phyloP scores from a whole-genome alignment of 2,329 filamentous ascomycete genomes.

The Phialemonium atrogriseum region DNA sequence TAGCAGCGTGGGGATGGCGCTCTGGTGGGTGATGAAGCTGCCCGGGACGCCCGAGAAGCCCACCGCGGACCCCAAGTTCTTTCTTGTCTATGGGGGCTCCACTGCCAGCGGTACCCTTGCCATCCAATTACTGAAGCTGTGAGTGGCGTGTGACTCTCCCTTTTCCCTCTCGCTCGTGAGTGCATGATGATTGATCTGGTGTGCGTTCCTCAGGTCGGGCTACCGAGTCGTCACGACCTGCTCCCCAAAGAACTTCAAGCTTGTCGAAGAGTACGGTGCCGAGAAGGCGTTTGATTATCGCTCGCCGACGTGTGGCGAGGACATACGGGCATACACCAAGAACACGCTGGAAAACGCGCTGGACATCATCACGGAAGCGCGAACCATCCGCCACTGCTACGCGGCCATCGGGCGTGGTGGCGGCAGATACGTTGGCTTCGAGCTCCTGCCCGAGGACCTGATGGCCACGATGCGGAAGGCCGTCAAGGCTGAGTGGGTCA shows the following conservation, averaged over 20 bases:
- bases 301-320: conserved; percentile 10
- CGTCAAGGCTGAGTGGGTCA: conserved; percentile 6
- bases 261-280: conserved; percentile 30
- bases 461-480: conserved; percentile 1
- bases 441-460: conserved; percentile 2
- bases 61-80: conserved; percentile 6
- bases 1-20: conserved; percentile 11
- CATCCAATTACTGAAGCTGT: conserved; percentile 18
- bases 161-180: neutral
- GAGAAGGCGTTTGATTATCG: conserved; percentile 30
- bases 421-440: conserved; percentile 14
- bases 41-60: conserved; percentile 10
- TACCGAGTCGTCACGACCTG: conserved; percentile 13
- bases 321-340: conserved; percentile 27
- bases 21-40: conserved; percentile 11
- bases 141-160: conserved; percentile 4
- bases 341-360: conserved; percentile 27
- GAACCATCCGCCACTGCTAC: conserved; percentile 26
- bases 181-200: neutral
- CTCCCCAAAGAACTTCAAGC: conserved; percentile 21
- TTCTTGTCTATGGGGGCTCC: conserved; percentile 16
- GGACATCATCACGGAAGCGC: conserved; percentile 25
- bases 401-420: conserved; percentile 24
- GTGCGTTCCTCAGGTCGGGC: conserved; percentile 2
- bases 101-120: conserved; percentile 13